Percentiles rank a stretch among this genome's conserved stretches.
Conservation (phyloP, 179 eudicot species). For the Patellifolia procumbens region DNA sequence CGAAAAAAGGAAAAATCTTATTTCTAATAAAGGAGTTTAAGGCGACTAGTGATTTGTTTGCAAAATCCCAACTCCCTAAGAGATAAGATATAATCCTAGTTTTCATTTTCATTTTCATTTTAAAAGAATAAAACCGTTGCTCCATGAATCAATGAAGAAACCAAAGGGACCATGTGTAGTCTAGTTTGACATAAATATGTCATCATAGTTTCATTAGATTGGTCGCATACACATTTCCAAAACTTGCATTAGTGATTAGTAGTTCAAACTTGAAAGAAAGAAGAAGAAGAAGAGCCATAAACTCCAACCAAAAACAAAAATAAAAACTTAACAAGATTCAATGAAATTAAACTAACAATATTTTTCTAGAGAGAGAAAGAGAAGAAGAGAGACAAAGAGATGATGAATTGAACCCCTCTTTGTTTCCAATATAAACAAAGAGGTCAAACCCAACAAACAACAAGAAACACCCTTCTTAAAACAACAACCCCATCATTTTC, state of each 20-base stretch:
- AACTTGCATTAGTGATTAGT: neutral
- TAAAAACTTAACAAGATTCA: neutral
- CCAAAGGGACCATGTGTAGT: neutral
- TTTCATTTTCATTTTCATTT: no score
- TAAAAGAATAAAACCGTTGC: neutral
- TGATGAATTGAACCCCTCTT: neutral
- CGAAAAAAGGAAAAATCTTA: neutral
- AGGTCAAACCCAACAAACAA: conserved; percentile 36
- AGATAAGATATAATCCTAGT: no score
- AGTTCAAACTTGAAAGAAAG: neutral
- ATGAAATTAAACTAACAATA: neutral
- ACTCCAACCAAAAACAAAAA: neutral
- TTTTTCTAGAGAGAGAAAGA: neutral
- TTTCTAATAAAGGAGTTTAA: conserved; percentile 5
- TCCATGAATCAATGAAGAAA: no score
- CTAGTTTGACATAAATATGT: neutral
- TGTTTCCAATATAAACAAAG: conserved; percentile 21
- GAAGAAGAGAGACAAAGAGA: neutral
- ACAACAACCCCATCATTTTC: conserved; percentile 17
- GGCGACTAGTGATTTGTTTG: neutral
- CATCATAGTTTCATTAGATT: neutral
- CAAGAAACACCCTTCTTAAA: neutral
- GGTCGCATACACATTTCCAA: conserved; percentile 1
- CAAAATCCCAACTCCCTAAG: no score
- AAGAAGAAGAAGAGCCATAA: neutral